These are phyloP conservation scores for Leccinum boreale DNA, from an alignment of 768 basidiomycete genomes.

Conservation along the genomic window DNA sequence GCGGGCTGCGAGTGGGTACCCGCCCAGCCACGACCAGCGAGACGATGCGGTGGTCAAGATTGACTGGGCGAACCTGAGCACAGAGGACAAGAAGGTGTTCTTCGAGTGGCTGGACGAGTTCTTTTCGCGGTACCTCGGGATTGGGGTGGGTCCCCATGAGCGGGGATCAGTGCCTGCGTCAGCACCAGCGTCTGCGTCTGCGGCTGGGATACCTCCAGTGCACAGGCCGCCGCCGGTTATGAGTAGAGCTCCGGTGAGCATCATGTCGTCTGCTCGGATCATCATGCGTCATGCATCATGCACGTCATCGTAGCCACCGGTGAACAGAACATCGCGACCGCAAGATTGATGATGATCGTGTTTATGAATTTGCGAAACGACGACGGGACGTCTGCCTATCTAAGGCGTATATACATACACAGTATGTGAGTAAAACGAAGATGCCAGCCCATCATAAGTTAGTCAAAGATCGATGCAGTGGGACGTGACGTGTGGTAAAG, in stretches of 20 bases:
- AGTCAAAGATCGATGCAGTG: constrained; percentile 8
- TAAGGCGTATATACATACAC: constrained; percentile 10
- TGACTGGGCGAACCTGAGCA: constrained; percentile 67
- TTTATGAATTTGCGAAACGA: not conserved
- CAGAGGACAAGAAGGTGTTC: constrained; percentile 66
- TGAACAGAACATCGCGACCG: constrained; percentile 24
- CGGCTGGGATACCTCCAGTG: not conserved
- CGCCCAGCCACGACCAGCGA: constrained; percentile 10
- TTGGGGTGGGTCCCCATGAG: constrained; percentile 18
- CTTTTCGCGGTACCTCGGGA: constrained; percentile 49
- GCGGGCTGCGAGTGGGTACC: constrained; percentile 26
- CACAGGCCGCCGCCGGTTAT: not conserved
- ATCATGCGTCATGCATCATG: not conserved
- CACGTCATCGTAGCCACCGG: constrained; percentile 14
- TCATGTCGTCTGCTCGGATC: not conserved
- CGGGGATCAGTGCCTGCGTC: not conserved
- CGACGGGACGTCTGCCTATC: constrained; percentile 1
- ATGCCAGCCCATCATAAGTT: constrained; percentile 14
- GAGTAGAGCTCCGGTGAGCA: constrained; percentile 19
- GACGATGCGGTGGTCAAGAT: constrained; percentile 31
- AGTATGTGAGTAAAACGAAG: constrained; percentile 11
- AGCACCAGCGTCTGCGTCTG: too few relatives aligned
- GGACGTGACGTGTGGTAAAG: constrained; percentile 5
- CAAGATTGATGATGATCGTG: constrained; percentile 7
- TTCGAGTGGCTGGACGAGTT: constrained; percentile 83